Evolutionary conservation across 805 yeast genomes (phyloP).

Genomic region (Candida hispaniensis): DNA sequence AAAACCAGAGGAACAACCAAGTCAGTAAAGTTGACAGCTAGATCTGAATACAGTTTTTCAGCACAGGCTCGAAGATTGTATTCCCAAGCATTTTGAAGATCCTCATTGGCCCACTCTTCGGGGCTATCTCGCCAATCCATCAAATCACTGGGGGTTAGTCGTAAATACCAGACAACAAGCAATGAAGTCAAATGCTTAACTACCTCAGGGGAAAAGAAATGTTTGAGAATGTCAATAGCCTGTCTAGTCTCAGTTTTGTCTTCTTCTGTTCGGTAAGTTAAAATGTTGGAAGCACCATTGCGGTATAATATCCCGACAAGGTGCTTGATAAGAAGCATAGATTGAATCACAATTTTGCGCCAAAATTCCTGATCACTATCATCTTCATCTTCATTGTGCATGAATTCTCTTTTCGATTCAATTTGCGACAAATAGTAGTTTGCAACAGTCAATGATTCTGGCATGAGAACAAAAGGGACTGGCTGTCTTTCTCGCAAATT

Average conservation of each 20-base stretch:
- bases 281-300: slow-evolving; percentile 49
- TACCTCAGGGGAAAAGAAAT: slow-evolving; percentile 47
- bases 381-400: slow-evolving; percentile 38
- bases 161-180: slow-evolving; percentile 62
- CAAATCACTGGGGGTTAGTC: slow-evolving; percentile 62
- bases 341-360: slow-evolving; percentile 56
- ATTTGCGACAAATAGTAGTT: slow-evolving; percentile 49
- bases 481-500: slow-evolving; percentile 51
- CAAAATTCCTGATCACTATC: slow-evolving; percentile 53
- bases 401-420: slow-evolving; percentile 48
- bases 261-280: slow-evolving; percentile 45
- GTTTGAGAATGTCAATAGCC: slow-evolving; percentile 44
- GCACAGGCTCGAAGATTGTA: slow-evolving; percentile 79
- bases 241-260: slow-evolving; percentile 48
- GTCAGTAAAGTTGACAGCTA: slow-evolving; percentile 53
- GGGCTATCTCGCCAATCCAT: slow-evolving; percentile 80
- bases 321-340: slow-evolving; percentile 50
- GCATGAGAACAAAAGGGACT: slow-evolving; percentile 57
- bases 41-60: slow-evolving; percentile 68
- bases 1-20: slow-evolving; percentile 42
- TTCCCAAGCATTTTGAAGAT: slow-evolving; percentile 66
- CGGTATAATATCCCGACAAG: slow-evolving; percentile 51
- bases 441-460: slow-evolving; percentile 51
- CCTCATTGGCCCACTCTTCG: slow-evolving; percentile 87
- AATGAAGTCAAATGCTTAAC: slow-evolving; percentile 52